Percentiles rank a stretch among this genome's conserved stretches.
Evolutionary conservation across 306 rosid genomes (phyloP).

Genomic region (Vachellia pachyceras): DNA sequence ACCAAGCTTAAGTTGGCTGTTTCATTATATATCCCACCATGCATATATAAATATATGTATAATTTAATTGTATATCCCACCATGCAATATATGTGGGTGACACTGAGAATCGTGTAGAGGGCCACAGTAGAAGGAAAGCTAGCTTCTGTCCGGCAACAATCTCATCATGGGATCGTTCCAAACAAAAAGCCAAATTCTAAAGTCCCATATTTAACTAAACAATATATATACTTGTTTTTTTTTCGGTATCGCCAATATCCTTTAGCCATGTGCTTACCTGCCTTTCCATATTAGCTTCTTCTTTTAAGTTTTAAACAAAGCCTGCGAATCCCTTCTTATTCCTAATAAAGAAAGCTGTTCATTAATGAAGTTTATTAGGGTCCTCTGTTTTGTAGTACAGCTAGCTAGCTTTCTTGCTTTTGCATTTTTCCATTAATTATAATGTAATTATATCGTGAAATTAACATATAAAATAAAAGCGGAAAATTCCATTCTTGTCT

Average conservation of each 20-base stretch:
- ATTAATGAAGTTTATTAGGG: not conserved
- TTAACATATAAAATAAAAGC: not conserved
- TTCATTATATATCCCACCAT: too few relatives aligned
- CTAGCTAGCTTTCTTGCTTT: not conserved
- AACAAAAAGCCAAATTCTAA: slow-evolving; percentile 50
- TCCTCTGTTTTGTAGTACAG: not conserved
- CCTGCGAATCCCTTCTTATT: slow-evolving; percentile 38
- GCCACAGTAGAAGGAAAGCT: slow-evolving; percentile 51
- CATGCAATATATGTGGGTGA: not conserved
- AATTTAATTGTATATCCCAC: too few relatives aligned
- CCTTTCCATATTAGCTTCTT: slow-evolving; percentile 54
- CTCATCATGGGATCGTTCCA: slow-evolving; percentile 67
- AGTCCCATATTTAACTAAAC: slow-evolving; percentile 37
- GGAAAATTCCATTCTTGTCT: not conserved
- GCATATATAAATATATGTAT: too few relatives aligned
- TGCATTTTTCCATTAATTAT: too few relatives aligned
- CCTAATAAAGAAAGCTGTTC: slow-evolving; percentile 31
- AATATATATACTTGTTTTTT: not conserved
- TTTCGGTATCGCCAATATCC: not conserved
- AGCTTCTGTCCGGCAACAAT: slow-evolving; percentile 17
- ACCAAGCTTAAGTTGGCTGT: slow-evolving; percentile 34
- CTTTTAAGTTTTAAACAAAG: slow-evolving; percentile 35
- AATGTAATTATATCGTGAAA: not conserved
- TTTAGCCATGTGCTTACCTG: not conserved
- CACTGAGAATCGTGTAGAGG: slow-evolving; percentile 31